Base-by-base conservation (phyloP, 768 basidiomycete species). In the Lyophyllum atratum region DNA sequence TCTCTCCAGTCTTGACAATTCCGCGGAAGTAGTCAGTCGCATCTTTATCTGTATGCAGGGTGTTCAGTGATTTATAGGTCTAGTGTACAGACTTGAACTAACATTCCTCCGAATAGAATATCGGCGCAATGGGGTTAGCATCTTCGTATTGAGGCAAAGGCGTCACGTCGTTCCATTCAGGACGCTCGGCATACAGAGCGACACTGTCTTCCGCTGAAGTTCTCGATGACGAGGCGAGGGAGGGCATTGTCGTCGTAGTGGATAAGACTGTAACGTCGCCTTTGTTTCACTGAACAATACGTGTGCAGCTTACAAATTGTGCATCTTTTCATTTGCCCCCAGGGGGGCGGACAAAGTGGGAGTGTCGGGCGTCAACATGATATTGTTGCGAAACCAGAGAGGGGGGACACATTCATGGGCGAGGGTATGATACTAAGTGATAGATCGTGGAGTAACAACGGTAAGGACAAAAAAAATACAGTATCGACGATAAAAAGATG, bases 11-110 rank as follows among this genome's bases (percentile, higher is more conserved):
- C 65, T 86, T 85, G 42, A 92, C 83, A 57, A 98, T 80, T 0
- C 86, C 94, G 50, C 96, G 87, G 68, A 98, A 95, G 72, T 95
- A 95, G 65, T 91, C 84, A 54, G 95, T 95, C 1, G 92, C 93
- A 74, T 96, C 94, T 61, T 87, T 90, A 75, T 98, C 95, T 98
- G 62, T 51, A 53, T 33, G 19, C 39, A 21, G 31, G 26, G 37
- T 29, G 49, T 19, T 54, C 17, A 54, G 54, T 10, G 22, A 33
- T 39, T 10, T 2, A 15, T 11, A 28, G 45, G 39, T 43, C 24
- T 52, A 7, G 46, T n/a, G 40, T 31, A 22, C 52, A 31, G 8
- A 49, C 19, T 58, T 52, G 48, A 25, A 80, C 92, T 67, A 54
- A 95, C 96, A 99, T 78, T 94, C 89, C 37, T 79, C 77, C 3